Evolutionary conservation across 352 stramenopile species (phyloP).

Genomic region (Phytopythium chamaehyphon): DNA sequence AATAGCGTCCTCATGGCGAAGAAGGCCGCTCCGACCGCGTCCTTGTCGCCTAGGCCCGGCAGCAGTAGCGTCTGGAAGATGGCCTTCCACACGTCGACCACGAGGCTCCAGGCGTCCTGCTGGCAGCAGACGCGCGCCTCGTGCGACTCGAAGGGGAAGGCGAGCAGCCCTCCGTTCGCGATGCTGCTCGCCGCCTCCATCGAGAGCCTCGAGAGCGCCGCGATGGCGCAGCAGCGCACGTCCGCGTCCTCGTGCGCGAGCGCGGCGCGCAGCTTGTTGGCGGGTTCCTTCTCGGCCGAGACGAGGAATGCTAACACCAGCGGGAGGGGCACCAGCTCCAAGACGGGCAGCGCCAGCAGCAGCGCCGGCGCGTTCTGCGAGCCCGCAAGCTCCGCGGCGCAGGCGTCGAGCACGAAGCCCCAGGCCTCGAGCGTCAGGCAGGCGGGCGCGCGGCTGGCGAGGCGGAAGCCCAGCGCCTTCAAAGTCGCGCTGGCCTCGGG

Average conservation of each 20-base stretch:
- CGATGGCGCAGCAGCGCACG: conserved; percentile 55
- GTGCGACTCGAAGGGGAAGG: conserved; percentile 82
- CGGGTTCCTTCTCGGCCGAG: conserved; percentile 59
- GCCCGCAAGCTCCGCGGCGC: conserved; percentile 59
- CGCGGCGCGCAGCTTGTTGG: conserved; percentile 71
- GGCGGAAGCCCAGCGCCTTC: conserved; percentile 72
- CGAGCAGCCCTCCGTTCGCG: conserved; percentile 49
- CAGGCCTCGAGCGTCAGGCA: conserved; percentile 62
- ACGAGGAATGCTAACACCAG: conserved; percentile 64
- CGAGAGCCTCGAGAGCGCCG: conserved; percentile 49
- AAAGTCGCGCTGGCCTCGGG: conserved; percentile 46
- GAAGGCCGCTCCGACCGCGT: conserved; percentile 42
- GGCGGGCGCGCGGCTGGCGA: conserved; percentile 42
- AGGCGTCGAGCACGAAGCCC: conserved; percentile 58
- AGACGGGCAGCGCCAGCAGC: conserved; percentile 40
- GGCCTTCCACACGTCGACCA: conserved; percentile 78
- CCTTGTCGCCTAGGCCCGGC: background rate
- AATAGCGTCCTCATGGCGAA: conserved; percentile 56
- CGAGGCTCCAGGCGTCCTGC: conserved; percentile 73
- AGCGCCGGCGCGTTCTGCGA: conserved; percentile 58
- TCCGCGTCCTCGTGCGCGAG: conserved; percentile 65
- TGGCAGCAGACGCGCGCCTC: conserved; percentile 77
- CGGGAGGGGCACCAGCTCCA: conserved; percentile 51
- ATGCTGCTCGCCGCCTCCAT: conserved; percentile 46
- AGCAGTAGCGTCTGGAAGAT: conserved; percentile 63